Evolutionary conservation across 352 stramenopile species (phyloP).

Genomic region (Phytophthora tentaculata): DNA sequence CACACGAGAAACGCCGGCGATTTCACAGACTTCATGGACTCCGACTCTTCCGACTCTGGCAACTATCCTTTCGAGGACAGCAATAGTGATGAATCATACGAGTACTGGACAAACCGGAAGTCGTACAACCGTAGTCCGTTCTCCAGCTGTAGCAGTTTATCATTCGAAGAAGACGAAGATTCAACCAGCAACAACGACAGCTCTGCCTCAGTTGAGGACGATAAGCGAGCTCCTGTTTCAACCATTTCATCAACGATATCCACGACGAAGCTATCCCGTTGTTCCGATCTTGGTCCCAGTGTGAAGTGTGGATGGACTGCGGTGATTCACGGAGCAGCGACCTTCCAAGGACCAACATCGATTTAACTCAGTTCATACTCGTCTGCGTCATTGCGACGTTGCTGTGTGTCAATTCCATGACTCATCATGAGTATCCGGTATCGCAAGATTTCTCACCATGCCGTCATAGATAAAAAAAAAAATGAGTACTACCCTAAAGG

Average conservation of each 20-base stretch:
- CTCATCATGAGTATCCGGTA: neutral
- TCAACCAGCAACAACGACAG: neutral
- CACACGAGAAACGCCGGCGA: slow-evolving; percentile 6
- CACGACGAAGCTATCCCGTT: neutral
- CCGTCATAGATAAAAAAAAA: neutral
- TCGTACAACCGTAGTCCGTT: slow-evolving; percentile 21
- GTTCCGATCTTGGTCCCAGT: slow-evolving; percentile 8
- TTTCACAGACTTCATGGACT: slow-evolving; percentile 22
- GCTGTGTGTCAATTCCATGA: too few relatives aligned
- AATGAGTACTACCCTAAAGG: too few relatives aligned
- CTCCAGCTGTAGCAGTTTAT: slow-evolving; percentile 22
- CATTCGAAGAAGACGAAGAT: slow-evolving; percentile 13
- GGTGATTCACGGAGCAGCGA: neutral
- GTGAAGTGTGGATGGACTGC: slow-evolving; percentile 2
- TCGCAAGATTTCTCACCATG: neutral
- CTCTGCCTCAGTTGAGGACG: neutral
- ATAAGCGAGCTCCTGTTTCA: neutral
- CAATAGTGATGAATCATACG: slow-evolving; percentile 11
- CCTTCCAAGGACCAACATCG: slow-evolving; percentile 13
- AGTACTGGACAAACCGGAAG: slow-evolving; percentile 16
- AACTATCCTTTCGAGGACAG: neutral
- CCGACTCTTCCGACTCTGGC: slow-evolving; percentile 2
- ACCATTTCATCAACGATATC: neutral
- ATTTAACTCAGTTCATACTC: slow-evolving; percentile 10
- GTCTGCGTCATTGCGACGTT: too few relatives aligned